Base-by-base conservation (phyloP, 352 stramenopile species). In the Phytopythium delawarense region DNA sequence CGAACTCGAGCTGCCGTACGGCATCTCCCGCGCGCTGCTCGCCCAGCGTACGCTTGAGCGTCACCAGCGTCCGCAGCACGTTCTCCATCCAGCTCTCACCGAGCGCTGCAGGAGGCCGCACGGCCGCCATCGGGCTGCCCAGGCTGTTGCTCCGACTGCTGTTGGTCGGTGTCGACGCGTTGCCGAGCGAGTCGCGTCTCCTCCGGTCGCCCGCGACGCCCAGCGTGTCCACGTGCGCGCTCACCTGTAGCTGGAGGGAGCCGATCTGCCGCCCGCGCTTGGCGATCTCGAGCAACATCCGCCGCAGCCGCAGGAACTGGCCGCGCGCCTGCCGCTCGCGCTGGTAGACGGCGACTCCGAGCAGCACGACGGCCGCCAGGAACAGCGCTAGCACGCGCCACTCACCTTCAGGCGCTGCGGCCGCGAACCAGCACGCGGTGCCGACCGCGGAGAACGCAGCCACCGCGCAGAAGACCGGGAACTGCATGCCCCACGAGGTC, bases 11-110 rank as follows among this genome's bases (percentile, higher is more conserved):
- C 45, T 89, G 63, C 25, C 60, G 64, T 1, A 64, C 71, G 34
- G 66, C 70, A 16, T 74, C 63, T 4, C 37, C 39, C 49, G 49
- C 28, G 25, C 7, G 25, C n/a, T 69, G 46, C n/a, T 79, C 70
- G 28, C 84, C 74, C 28, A 63, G 72, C 30, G 61, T 61, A 46
- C 84, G 62, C 39, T 79, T 72, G 15, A 91, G 57, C 45, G 81
- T 65, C 30, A 70, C 63, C 11, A 91, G 64, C 34, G 78, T 80
- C 48, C 77, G 78, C 39, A 89, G 76, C 37, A 91, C 78, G 66
- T 87, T 82, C 58, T 88, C 82, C 82, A 91, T 88, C 64, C 72
- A 82, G 57, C 76, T 88, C 44, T 90, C 81, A n/a, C 78, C 81
- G 15, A 84, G 72, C 37, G 63, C 65, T 16, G 61, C 59, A 2